These are phyloP conservation scores for Pseudocercospora eumusae DNA, from an alignment of 2,329 filamentous ascomycete genomes.

Conservation along the genomic window DNA sequence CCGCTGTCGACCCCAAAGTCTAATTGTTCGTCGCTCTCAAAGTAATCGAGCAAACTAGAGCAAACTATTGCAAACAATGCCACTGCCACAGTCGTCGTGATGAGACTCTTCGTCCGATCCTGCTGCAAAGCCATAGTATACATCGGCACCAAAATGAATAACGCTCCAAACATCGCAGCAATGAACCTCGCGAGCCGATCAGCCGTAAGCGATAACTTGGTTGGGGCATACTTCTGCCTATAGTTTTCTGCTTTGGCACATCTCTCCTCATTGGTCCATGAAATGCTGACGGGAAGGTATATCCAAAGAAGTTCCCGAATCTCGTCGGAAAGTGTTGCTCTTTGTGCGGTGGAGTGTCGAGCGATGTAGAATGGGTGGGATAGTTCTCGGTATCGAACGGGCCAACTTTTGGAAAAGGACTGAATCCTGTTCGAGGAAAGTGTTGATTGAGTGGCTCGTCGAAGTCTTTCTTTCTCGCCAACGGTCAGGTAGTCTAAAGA, in stretches of 20 bases:
- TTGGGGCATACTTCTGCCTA: background rate
- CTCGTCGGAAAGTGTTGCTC: background rate
- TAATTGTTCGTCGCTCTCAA: conserved; percentile 8
- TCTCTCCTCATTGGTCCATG: conserved; percentile 6
- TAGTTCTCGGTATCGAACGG: conserved; percentile 9
- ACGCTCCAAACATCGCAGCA: background rate
- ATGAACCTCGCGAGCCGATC: conserved; percentile 4
- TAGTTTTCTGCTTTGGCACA: background rate
- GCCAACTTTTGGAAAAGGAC: background rate
- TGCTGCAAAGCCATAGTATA: conserved; percentile 9
- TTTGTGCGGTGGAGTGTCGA: background rate
- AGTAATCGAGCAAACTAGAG: no score
- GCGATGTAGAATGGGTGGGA: background rate
- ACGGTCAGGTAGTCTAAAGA: background rate
- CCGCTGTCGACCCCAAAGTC: conserved; percentile 1
- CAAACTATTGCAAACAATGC: conserved; percentile 5
- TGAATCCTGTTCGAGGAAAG: conserved; percentile 2
- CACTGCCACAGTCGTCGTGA: conserved; percentile 6
- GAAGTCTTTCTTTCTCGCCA: background rate
- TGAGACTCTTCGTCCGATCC: background rate
- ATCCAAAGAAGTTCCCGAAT: background rate
- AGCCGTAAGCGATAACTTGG: background rate
- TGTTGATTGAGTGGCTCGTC: background rate
- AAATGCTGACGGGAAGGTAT: background rate
- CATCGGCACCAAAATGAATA: conserved; percentile 12